Base-by-base conservation (phyloP, 2,329 filamentous ascomycete genomes). In the Rhytidhysteron rufulum region DNA sequence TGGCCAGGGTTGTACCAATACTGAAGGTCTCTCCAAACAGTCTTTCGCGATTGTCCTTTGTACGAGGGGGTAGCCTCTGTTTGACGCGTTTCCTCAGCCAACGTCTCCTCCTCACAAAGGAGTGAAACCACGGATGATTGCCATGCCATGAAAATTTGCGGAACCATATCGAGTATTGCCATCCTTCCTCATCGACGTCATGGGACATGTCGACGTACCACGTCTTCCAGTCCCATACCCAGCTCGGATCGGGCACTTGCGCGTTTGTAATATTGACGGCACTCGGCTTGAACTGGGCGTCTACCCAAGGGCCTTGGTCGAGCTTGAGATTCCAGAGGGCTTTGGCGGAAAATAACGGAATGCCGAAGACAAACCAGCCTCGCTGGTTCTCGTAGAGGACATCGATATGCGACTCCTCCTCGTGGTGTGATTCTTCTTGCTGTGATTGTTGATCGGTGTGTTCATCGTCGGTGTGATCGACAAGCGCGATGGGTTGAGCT, bases 81-180 rank as follows among this genome's bases (percentile, higher is more conserved):
- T 85, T 87, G 38, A 85, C 76, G 24, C 93, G 77, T 62, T 87
- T 85, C 31, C 93, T 77, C 40, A 91, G 80, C 93, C 93, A 98
- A 17, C 88, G 81, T 46, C 93, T 78, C 51, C 93, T 75, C 25
- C 93, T 78, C n/a, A 96, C 93, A 59, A 91, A 98, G 1, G 88
- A 95, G 62, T 90, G 91, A 66, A 88, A 95, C 90, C 91, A 97
- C 19, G 81, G 85, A 60, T 85, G 81, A 15, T 86, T 86, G 3
- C 84, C 83, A 64, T 98, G 93, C 93, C 93, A 98, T 6, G 67
- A 61, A 42, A 68, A 49, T 35, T 65, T 63, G 27, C 63, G 59
- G 60, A 97, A 98, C 50, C 86, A 84, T 61, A 96, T 89, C 13
- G 88, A 93, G 66, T 98, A 98, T 61, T 95, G 85, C 93, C 93